phyloP scores from a whole-genome alignment of 495 filamentous ascomycete species.

The Xylaria curta region DNA sequence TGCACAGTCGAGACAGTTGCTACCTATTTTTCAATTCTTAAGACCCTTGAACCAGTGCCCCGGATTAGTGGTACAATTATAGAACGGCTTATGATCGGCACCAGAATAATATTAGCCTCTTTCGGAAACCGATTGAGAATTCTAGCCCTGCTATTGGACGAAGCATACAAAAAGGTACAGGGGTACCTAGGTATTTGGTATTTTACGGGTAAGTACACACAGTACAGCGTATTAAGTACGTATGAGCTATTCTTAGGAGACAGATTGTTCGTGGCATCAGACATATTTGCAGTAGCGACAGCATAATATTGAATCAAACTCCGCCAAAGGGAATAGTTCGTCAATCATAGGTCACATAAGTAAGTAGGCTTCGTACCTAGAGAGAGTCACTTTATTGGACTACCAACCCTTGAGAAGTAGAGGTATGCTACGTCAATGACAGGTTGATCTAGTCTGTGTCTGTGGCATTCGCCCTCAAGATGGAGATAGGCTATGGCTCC shows the following conservation, averaged over 20 bases:
- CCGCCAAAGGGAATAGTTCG: neutral
- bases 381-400: neutral
- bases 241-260: conserved; percentile 21
- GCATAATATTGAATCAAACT: neutral
- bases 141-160: neutral
- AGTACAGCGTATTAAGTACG: neutral
- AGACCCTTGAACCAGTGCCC: conserved; percentile 21
- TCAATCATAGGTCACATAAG: neutral
- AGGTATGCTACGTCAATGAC: conserved; percentile 8
- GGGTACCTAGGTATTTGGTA: neutral
- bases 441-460: neutral
- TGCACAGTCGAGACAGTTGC: neutral
- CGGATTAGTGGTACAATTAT: conserved; percentile 25
- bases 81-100: conserved; percentile 22
- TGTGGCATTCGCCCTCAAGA: conserved; percentile 9
- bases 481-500: neutral
- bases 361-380: neutral
- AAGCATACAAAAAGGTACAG: too few species aligned
- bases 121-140: conserved; percentile 14
- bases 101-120: conserved; percentile 18
- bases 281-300: neutral
- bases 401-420: neutral
- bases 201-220: too few species aligned
- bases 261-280: neutral
- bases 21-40: neutral